A percentile compares a stretch with the other conserved stretches of the same genome.
Evolutionary conservation across 1,139 yeast species (phyloP).

Genomic region (Kurtzmaniella natalensis): DNA sequence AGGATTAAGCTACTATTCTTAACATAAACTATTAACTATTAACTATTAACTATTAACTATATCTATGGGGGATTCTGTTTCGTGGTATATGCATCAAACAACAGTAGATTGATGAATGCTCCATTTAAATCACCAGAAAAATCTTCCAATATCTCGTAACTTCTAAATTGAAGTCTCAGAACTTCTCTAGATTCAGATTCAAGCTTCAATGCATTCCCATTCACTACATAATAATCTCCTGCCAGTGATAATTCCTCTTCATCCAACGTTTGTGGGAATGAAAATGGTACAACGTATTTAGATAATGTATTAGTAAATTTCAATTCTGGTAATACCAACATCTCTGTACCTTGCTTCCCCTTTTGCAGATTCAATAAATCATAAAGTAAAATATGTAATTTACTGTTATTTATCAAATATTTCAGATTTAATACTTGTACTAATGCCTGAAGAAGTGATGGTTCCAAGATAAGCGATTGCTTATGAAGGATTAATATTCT

Average conservation of each 20-base stretch:
- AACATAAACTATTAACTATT: too few species aligned
- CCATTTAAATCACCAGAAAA: conserved; percentile 58
- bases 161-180: conserved; percentile 25
- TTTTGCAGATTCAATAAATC: conserved; percentile 61
- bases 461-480: conserved; percentile 10
- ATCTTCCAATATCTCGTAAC: conserved; percentile 70
- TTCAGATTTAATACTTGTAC: conserved; percentile 42
- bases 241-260: conserved; percentile 29
- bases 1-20: too few species aligned
- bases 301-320: conserved; percentile 23
- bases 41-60: too few species aligned
- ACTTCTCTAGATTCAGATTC: conserved; percentile 15
- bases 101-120: conserved; percentile 63
- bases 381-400: conserved; percentile 55
- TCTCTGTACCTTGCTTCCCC: conserved; percentile 13
- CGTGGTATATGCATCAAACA: conserved; percentile 72
- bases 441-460: conserved; percentile 29
- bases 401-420: conserved; percentile 38
- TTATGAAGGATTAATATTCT: conserved; percentile 61
- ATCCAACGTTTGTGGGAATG: conserved; percentile 27
- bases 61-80: conserved; percentile 57
- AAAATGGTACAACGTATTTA: conserved; percentile 16
- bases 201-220: conserved; percentile 23
- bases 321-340: conserved; percentile 36
- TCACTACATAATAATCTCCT: conserved; percentile 32